Percentiles rank a stretch among this genome's conserved stretches.
These are phyloP conservation scores for Pyrrhoderma lamaoense DNA, from an alignment of 1,284 basidiomycete genomes.

Conservation along the genomic window DNA sequence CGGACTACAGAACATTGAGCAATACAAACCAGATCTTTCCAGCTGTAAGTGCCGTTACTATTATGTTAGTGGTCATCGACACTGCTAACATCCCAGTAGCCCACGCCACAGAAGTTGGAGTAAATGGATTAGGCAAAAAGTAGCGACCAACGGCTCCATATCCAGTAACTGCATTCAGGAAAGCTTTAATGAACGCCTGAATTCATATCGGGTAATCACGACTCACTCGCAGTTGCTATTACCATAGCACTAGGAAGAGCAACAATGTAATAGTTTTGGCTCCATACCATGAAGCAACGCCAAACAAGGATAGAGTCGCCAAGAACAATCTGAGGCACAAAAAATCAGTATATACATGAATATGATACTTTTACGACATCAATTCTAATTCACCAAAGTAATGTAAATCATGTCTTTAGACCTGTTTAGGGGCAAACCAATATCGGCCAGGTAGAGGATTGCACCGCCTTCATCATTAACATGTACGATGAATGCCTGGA, in stretches of 20 bases:
- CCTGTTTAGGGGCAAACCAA: conserved; percentile 1
- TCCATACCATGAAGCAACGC: conserved; percentile 6
- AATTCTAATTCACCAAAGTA: not conserved
- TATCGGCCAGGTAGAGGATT: conserved; percentile 6
- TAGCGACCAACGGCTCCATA: not conserved
- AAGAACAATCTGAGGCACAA: conserved; percentile 3
- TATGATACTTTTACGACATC: not conserved
- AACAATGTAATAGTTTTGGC: not conserved
- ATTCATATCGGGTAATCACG: not conserved
- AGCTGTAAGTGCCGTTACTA: not conserved
- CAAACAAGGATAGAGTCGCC: conserved; percentile 6
- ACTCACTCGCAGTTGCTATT: conserved; percentile 3
- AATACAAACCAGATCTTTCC: not conserved
- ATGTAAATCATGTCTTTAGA: conserved; percentile 9
- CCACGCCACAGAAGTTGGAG: not conserved
- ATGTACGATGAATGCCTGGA: conserved; percentile 1
- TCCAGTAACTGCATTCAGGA: not conserved
- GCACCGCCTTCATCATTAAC: not conserved
- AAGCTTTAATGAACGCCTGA: not conserved
- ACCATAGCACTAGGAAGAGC: conserved; percentile 1
- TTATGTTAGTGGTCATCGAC: not conserved
- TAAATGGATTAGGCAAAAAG: not conserved
- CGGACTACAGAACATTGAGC: too few relatives aligned
- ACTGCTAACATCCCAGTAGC: not conserved
- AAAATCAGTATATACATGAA: too few relatives aligned